phyloP scores from a whole-genome alignment of 78 protist genomes.

The slime mould (Dictyostelium discoideum) region DNA sequence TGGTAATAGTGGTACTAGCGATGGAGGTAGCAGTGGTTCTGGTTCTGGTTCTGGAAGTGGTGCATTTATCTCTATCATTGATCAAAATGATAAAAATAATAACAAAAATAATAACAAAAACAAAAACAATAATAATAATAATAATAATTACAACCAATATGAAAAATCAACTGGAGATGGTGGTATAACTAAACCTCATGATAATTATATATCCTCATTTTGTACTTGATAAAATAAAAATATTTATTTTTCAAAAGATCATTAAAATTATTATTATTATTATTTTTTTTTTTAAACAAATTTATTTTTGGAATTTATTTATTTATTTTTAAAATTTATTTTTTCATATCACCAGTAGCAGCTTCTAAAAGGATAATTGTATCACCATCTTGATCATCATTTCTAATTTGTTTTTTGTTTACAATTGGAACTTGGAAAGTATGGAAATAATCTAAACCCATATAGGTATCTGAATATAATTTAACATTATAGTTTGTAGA shows the following conservation, averaged over 20 bases:
- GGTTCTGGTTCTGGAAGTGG: neutral
- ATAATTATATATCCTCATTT: neutral
- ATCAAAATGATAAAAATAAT: neutral
- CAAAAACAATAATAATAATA: neutral
- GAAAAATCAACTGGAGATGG: neutral
- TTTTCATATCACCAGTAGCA: neutral
- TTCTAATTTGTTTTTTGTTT: neutral
- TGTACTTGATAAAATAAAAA: neutral
- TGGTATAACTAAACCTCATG: neutral
- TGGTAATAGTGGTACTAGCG: neutral
- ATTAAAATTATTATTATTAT: too few species aligned
- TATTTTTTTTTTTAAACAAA: too few species aligned
- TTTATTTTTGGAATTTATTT: too few species aligned
- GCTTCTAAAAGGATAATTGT: neutral
- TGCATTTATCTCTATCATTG: neutral
- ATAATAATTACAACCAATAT: neutral
- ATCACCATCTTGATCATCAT: neutral
- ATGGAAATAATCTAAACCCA: slow-evolving; percentile 68
- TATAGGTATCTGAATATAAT: slow-evolving; percentile 62
- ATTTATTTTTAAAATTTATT: neutral
- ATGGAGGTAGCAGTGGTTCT: neutral
- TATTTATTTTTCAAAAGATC: too few species aligned
- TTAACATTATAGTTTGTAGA: slow-evolving; percentile 47
- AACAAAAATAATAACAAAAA: neutral
- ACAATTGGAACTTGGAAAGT: slow-evolving; percentile 5